phyloP scores from a whole-genome alignment of 2,329 filamentous ascomycete species.

The Aspergillus pseudoviridinutans region DNA sequence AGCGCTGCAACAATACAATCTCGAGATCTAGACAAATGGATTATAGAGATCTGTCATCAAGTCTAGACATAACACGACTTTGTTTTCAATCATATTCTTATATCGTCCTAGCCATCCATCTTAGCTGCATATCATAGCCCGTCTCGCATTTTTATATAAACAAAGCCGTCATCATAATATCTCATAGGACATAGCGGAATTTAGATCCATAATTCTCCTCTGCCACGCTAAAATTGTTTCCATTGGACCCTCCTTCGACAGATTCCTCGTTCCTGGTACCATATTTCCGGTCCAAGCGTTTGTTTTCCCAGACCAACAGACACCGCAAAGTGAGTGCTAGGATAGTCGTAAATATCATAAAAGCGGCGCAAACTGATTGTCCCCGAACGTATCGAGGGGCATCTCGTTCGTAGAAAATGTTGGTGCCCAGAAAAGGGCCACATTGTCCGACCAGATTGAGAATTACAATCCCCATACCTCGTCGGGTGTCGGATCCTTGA shows the following conservation, averaged over 20 bases:
- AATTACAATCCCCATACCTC: conserved; percentile 63
- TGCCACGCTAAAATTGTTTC: conserved; percentile 17
- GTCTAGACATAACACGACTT: background rate
- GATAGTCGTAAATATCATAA: conserved; percentile 58
- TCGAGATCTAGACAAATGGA: background rate
- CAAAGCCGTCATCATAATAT: background rate
- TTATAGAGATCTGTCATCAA: background rate
- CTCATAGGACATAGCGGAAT: conserved; percentile 37
- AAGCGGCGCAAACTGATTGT: conserved; percentile 56
- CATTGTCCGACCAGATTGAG: conserved; percentile 65
- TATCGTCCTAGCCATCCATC: too few relatives aligned
- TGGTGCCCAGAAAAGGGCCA: conserved; percentile 60
- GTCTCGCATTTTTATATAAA: background rate
- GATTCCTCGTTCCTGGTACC: conserved; percentile 25
- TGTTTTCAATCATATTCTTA: background rate
- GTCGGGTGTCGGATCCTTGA: conserved; percentile 64
- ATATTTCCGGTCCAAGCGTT: conserved; percentile 51
- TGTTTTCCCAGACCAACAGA: conserved; percentile 58
- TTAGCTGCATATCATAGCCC: background rate
- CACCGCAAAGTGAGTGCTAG: conserved; percentile 53
- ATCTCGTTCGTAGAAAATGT: conserved; percentile 54
- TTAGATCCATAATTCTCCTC: conserved; percentile 40
- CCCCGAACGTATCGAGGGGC: conserved; percentile 52
- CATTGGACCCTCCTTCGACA: conserved; percentile 4
- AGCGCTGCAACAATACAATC: background rate